These are phyloP conservation scores for Agaricus sinodeliciosus DNA, from an alignment of 768 basidiomycete species.

Conservation along the genomic window DNA sequence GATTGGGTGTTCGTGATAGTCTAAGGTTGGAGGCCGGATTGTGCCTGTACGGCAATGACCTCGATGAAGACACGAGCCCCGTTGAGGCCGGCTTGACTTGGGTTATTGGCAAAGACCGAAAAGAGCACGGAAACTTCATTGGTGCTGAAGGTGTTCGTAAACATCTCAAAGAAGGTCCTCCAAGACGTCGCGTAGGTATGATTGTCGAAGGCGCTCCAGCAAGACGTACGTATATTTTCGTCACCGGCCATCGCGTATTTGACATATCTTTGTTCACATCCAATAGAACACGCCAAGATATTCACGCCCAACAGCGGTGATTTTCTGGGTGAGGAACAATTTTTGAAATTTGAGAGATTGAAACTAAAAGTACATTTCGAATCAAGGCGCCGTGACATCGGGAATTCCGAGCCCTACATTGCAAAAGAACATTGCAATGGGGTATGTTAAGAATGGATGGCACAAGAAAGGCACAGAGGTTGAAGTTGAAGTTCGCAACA, in stretches of 20 bases:
- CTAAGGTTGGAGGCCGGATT: constrained; percentile 95
- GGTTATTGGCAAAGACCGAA: constrained; percentile 93
- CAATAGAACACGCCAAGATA: constrained; percentile 72
- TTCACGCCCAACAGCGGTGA: constrained; percentile 48
- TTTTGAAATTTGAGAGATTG: background rate
- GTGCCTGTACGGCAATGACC: constrained; percentile 93
- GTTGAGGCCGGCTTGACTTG: constrained; percentile 90
- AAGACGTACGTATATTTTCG: constrained; percentile 46
- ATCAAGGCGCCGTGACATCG: constrained; percentile 72
- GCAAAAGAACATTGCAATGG: constrained; percentile 94
- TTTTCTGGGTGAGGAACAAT: constrained; percentile 9
- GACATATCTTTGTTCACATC: constrained; percentile 1
- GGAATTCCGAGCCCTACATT: constrained; percentile 94
- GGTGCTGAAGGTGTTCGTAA: constrained; percentile 67
- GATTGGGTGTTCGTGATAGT: constrained; percentile 89
- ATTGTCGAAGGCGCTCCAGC: constrained; percentile 83
- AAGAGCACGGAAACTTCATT: constrained; percentile 66
- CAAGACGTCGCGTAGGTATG: constrained; percentile 74
- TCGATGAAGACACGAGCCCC: constrained; percentile 81
- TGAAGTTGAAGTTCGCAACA: constrained; percentile 78
- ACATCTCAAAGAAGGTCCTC: constrained; percentile 76
- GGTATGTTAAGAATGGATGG: constrained; percentile 71
- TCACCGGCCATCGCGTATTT: background rate
- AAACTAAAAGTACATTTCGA: background rate
- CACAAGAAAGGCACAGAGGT: constrained; percentile 91